Evolutionary conservation across 2,329 filamentous ascomycete species (phyloP), one percentile per base, ranked within the genome.

Genomic region (Clarireedia homoeocarpa): DNA sequence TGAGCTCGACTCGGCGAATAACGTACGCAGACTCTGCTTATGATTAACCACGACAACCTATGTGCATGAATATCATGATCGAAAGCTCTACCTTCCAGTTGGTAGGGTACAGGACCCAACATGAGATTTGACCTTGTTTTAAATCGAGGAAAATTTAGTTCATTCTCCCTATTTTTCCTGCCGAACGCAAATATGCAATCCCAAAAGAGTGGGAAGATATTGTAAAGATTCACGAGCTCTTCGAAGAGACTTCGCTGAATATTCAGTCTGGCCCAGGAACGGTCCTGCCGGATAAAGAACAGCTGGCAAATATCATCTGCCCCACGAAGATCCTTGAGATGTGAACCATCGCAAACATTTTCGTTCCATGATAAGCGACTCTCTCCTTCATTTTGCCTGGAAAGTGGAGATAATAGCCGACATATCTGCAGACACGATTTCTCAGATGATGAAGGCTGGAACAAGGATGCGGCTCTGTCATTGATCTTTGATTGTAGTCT

Each of bases 121-220:
- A 7, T 27, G 12, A 20, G 17, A 20, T 24, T 30, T 12, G 20
- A 9, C 24, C 50, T 45, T 9, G n/a, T 30, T 14, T 48, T 50
- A 27, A 60, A 60, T 1, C 53, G 27, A 2, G 62, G 62, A 44
- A 64, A 64, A 10, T 63, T 56, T 40, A 64, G 62, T 26, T 64
- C 59, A 27, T 64, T 64, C 49, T 64, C 62, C 12, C 45, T 30
- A 3, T 9, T 50, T 48, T 63, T 64, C 6, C 20, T n/a, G 1
- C 62, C 62, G 52, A 62, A 64, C 17, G 62, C 58, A 56, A 64
- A 60, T 9, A 62, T 30, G n/a, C 40, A 57, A 39, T 56, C 62
- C 62, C 62, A 64, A 24, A 64, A 61, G 2, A 34, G 46, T 38
- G 57, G 34, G 4, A 60, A 56, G 9, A 64, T 51, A 2, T 48